phyloP scores from a whole-genome alignment of 176 grass and related monocot genomes.

The Phoenix roebelenii region DNA sequence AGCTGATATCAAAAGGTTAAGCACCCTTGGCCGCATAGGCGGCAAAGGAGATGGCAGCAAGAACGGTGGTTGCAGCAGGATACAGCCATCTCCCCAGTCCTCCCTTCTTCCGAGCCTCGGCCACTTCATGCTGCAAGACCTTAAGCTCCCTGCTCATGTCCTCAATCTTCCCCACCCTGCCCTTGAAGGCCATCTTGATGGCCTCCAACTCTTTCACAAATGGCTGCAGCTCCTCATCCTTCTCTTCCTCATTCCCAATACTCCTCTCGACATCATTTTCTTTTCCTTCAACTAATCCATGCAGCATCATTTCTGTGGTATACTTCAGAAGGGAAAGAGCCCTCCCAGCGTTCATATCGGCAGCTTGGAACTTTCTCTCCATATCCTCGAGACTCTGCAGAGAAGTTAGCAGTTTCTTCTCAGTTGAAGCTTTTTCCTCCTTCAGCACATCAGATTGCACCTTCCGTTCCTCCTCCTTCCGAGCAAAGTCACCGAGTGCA shows the following conservation, averaged over 20 bases:
- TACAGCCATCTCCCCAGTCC: neutral
- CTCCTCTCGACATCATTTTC: no score
- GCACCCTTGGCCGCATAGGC: no score
- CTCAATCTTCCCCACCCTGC: conserved; percentile 8
- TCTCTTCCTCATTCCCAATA: neutral
- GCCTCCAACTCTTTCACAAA: neutral
- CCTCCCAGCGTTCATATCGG: neutral
- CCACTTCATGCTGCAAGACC: conserved; percentile 33
- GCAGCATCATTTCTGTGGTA: neutral
- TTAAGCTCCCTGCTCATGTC: conserved; percentile 33
- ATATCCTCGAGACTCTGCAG: neutral
- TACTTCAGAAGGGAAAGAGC: neutral
- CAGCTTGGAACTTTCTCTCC: neutral
- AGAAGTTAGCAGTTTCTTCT: neutral
- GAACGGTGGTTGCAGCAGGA: no score
- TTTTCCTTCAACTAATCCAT: neutral
- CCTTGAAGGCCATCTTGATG: neutral
- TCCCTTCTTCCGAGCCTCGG: conserved; percentile 21
- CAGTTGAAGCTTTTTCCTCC: neutral
- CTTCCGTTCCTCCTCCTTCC: neutral
- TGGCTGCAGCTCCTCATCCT: neutral
- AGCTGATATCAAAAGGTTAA: no score
- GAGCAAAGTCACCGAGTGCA: conserved; percentile 3
- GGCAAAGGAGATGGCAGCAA: no score
- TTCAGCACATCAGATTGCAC: neutral